Base-by-base conservation (phyloP, 108 stramenopile genomes). In the Pseudonitzschia multiseries region DNA sequence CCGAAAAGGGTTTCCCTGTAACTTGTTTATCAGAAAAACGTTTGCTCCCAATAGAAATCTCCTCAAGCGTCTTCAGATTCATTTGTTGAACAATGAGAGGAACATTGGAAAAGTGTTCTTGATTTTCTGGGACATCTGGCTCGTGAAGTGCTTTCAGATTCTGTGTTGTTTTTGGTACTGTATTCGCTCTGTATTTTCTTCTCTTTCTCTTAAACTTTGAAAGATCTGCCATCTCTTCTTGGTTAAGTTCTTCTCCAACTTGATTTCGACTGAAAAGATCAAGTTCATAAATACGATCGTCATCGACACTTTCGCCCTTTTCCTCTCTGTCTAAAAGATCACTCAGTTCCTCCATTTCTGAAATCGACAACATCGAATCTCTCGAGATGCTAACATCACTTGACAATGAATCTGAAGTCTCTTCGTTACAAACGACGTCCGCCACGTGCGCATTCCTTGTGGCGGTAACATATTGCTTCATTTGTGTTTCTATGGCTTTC, bases 301-400 rank as follows among this genome's bases (percentile, higher is more conserved):
- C 65, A 17, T 74, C 65, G 4, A 74, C 65, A 17, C 27, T 67
- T 46, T 68, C 65, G 65, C 73, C 73, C 18, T 44, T 56, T 57
- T 74, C 73, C 56, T 74, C 62, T 26, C 42, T 13, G 20, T 74
- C 65, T 46, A 74, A 64, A 27, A 74, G 65, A 21, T 57, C 56
- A 28, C 66, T 57, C 40, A 74, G 42, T 52, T 74, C 65, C 26
- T 74, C 73, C 12, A 74, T 26, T 42, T 67, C 66, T 41, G 40
- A 26, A 3, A 44, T 44, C 4, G 66, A 67, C 17, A 67, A 50
- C 22, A 24, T 44, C 24, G 66, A 67, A 26, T 67, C 66, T 40
- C 0, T 33, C 8, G 32, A 31, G n/a, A 62, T 31, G 31, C 61
- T 62, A 29, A 40, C n/a, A 40, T 14, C 61, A 62, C 31, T 20